Evolutionary conservation across 2,329 filamentous ascomycete genomes (phyloP).

Genomic region (Akanthomyces uredinophilus): DNA sequence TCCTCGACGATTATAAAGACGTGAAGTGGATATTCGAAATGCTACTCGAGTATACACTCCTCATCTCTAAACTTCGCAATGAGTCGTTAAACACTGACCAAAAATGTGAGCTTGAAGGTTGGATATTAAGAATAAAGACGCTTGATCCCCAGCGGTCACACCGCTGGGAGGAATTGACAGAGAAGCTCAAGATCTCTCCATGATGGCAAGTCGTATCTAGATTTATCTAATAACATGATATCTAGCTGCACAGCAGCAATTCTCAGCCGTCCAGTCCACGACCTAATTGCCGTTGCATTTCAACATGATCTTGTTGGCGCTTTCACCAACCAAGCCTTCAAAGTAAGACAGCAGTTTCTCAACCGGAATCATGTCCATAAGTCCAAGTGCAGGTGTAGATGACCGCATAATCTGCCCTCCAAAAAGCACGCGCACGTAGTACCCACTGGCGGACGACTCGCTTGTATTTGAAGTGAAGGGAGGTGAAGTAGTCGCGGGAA

Average conservation of each 20-base stretch:
- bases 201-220: not conserved
- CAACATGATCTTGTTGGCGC: constrained; percentile 38
- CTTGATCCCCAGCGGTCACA: constrained; percentile 71
- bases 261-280: not conserved
- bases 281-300: constrained; percentile 22
- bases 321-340: constrained; percentile 60
- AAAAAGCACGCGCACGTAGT: constrained; percentile 65
- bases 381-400: constrained; percentile 62
- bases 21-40: constrained; percentile 86
- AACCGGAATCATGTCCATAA: constrained; percentile 65
- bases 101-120: constrained; percentile 43
- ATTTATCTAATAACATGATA: not conserved
- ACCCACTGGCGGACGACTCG: constrained; percentile 29
- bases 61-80: constrained; percentile 50
- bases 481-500: constrained; percentile 14
- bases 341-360: constrained; percentile 63
- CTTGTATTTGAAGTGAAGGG: constrained; percentile 51
- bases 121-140: constrained; percentile 60
- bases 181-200: constrained; percentile 23
- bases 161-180: constrained; percentile 69
- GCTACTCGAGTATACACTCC: constrained; percentile 67
- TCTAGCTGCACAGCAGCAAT: not conserved
- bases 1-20: constrained; percentile 53
- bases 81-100: constrained; percentile 35
- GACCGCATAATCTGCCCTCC: constrained; percentile 62